Base-by-base conservation (phyloP, 2,329 filamentous ascomycete genomes). In the Penicillium occitanis region DNA sequence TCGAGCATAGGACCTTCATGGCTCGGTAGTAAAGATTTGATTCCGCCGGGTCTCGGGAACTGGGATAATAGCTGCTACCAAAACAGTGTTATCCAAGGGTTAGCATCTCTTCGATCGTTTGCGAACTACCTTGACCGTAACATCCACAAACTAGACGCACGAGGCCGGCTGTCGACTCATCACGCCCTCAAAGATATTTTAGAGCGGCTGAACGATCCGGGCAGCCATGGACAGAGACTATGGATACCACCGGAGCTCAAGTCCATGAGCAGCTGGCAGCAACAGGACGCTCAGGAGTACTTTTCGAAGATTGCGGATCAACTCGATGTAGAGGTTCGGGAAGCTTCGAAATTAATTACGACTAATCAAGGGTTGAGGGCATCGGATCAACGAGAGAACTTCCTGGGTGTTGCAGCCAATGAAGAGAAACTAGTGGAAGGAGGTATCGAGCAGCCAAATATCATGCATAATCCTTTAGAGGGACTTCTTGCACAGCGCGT, bases 251-350 rank as follows among this genome's bases (percentile, higher is more conserved):
- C 86, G 0, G 87, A 90, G 64, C 81, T 97, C 55, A 97, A 97
- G 78, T 93, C 89, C 10, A 96, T 98, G 90, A 94, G 90, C 77
- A 97, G 91, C 35, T 96, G 91, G 87, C 91, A 96, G 71, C 95
- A 98, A 75, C 95, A 99, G 78, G 95, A 99, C 79, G 95, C 95
- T 5, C 95, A 98, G 75, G 95, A 99, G 77, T 99, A 98, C 77
- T 97, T 91, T 73, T 94, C 92, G 17, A 96, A 94, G 73, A 84
- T 99, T 14, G 78, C 97, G 58, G 92, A 94, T 70, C 89, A 93
- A 71, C 83, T 97, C 33, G 92, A 97, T 73, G 90, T 90, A 72
- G 92, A 96, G 73, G 83, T 92, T 48, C 80, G 82, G 22, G 85
- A 83, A 70, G 83, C 84, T 55, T 80, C 79, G 66, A 74, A 77